Evolutionary conservation across 306 rosid species (phyloP).

Genomic region (Gynostemma pentaphyllum): DNA sequence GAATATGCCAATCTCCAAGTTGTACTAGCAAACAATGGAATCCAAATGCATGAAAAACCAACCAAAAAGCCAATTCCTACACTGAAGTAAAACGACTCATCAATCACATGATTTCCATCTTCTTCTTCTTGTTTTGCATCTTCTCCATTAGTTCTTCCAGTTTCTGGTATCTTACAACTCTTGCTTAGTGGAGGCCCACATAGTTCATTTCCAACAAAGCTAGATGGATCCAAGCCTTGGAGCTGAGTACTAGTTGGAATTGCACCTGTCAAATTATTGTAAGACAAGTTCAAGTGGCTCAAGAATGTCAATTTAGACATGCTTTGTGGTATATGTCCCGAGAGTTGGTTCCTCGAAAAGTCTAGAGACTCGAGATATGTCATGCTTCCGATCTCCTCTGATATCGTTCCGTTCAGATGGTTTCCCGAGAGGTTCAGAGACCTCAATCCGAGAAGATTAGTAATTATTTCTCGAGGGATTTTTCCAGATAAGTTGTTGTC

Average conservation of each 20-base stretch:
- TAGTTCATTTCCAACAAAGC: not conserved
- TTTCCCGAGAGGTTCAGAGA: conserved; percentile 3
- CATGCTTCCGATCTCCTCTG: conserved; percentile 1
- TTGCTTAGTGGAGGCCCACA: not conserved
- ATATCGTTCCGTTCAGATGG: not conserved
- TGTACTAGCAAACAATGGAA: not conserved
- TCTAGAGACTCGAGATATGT: not conserved
- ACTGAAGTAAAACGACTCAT: not conserved
- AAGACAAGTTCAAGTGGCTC: conserved; percentile 6
- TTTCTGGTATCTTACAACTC: not conserved
- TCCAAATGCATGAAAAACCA: not conserved
- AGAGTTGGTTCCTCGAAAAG: conserved; percentile 4
- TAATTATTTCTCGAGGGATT: conserved; percentile 3
- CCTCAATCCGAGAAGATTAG: not conserved
- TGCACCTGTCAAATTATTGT: not conserved
- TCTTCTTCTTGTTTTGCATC: not conserved
- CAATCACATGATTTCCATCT: not conserved
- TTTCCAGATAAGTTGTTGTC: not conserved
- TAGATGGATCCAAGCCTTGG: not conserved
- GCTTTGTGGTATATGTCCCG: conserved; percentile 7
- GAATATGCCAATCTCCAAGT: not conserved
- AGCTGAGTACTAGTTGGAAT: conserved; percentile 11
- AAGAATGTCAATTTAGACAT: not conserved
- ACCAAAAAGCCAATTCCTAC: not conserved
- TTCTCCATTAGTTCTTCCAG: not conserved